Base-by-base conservation (phyloP, 2,329 filamentous ascomycete species). In the Corniculantispora saksenae region DNA sequence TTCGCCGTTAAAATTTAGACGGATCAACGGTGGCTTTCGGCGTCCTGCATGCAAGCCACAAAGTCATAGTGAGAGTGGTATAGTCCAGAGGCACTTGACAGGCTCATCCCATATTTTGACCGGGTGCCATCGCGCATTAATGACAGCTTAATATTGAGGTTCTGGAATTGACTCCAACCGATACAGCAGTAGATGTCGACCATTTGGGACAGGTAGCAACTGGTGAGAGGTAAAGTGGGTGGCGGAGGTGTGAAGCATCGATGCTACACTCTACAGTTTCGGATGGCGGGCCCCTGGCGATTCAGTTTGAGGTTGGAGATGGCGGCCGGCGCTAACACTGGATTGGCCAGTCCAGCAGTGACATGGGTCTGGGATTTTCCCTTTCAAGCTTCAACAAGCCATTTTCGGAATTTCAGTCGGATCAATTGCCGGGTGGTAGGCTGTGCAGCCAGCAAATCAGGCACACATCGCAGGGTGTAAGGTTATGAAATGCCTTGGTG, bases 211-310 rank as follows among this genome's bases (percentile, higher is more conserved):
- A 27, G 50, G 29, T 27, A 29, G 61, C 62, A 61, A 54, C 63
- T 54, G 21, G 61, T 63, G 51, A 27, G 61, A 63, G 63, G 63
- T 59, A 57, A 65, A 62, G 66, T 58, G 59, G 40, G 64, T 67
- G 67, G 70, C 57, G 72, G 70, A 65, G 66, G 53, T 66, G 70
- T 82, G 81, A 82, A 76, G 80, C 81, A 82, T 70, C 76, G 71
- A 76, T 83, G 81, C 75, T 79, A 83, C 81, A 79, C 64, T 72
- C 73, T 72, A 68, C 68, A 72, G 81, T 83, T 83, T 83, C 80
- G 79, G 67, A 68, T 63, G 43, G 40, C 29, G 51, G 65, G 62
- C 70, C 66, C 67, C 72, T 69, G 51, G 25, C 35, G 61, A 56
- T 62, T 62, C 60, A 17, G 60, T 67, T 63, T 58, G 56, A 53